Evolutionary conservation across 768 basidiomycete species (phyloP).

Genomic region (Lactifluus hygrophoroides): DNA sequence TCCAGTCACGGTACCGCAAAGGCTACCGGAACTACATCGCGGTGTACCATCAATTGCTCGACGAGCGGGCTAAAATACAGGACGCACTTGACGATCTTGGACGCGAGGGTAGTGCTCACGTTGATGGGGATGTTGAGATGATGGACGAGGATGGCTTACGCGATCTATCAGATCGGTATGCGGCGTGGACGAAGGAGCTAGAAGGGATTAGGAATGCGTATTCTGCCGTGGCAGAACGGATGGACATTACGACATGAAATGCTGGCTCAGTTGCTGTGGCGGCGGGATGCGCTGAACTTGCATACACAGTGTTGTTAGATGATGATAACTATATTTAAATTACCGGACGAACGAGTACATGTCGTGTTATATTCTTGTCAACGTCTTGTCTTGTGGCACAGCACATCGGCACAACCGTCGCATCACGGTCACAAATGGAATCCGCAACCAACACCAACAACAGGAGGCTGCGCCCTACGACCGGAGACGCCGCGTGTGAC

Average conservation of each 20-base stretch:
- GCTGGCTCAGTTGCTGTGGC: neutral
- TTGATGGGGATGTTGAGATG: slow-evolving; percentile 46
- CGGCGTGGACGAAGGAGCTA: slow-evolving; percentile 44
- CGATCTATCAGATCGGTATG: slow-evolving; percentile 37
- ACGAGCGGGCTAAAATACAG: slow-evolving; percentile 45
- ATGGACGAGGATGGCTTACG: slow-evolving; percentile 38
- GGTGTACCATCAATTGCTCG: slow-evolving; percentile 38
- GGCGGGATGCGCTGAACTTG: too few relatives aligned
- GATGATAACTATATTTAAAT: slow-evolving; percentile 8
- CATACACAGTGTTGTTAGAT: neutral
- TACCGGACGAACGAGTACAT: too few relatives aligned
- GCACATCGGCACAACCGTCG: too few relatives aligned
- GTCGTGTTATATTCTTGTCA: too few relatives aligned
- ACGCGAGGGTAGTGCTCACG: slow-evolving; percentile 31
- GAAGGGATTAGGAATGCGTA: slow-evolving; percentile 39
- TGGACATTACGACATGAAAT: slow-evolving; percentile 7
- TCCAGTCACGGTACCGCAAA: slow-evolving; percentile 45
- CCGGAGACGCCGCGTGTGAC: too few relatives aligned
- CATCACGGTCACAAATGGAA: too few relatives aligned
- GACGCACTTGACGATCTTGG: slow-evolving; percentile 38
- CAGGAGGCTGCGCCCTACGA: too few relatives aligned
- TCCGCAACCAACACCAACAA: too few relatives aligned
- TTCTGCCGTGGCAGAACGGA: slow-evolving; percentile 23
- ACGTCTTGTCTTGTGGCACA: neutral
- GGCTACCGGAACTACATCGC: slow-evolving; percentile 45